Evolutionary conservation across 257 asterid species (phyloP), one percentile per base, ranked within the genome.

Genomic region (Solanum rostratum): DNA sequence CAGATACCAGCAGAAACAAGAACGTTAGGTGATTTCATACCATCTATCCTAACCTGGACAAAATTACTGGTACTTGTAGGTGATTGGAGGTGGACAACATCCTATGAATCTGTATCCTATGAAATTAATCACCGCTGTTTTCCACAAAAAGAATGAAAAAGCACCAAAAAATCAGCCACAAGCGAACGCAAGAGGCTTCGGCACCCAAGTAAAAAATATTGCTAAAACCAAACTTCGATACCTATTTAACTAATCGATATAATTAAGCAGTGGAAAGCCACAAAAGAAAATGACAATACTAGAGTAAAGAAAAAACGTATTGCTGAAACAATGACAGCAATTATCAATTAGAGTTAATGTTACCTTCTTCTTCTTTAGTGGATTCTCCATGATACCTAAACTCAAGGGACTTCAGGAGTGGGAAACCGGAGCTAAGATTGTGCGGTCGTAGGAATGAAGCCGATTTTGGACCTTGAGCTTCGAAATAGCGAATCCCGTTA

Each of bases 301-400:
- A 22, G 43, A 53, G 14, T 49, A 41, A 24, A 30, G 9, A 41
- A 55, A 62, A 39, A 14, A 46, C 85, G 88, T 59, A 16, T 84
- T 68, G 65, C 84, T 22, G 57, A 63, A 60, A 12, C 2, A 3
- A 84, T 50, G 83, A 73, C 49, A 52, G 30, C 13, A 60, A 27
- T 65, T 13, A n/a, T 85, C 37, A 62, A 22, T 53, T n/a, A 20
- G 3, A 79, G 22, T 29, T 52, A 41, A 53, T 22, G 1, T 83
- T 90, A 95, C 98, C 98, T 91, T 94, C 95, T 91, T 95, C 98
- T 89, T 94, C 94, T 87, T 94, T 90, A 52, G 97, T 90, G 69
- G 93, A 85, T 78, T 91, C 85, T 87, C 91, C 81, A 50, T 92
- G 91, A 87, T 97, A 97, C 12, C 98, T 95, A 88, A 89, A 52